Evolutionary conservation across 768 basidiomycete genomes (phyloP).

Genomic region (Pulveroboletus ravenelii): DNA sequence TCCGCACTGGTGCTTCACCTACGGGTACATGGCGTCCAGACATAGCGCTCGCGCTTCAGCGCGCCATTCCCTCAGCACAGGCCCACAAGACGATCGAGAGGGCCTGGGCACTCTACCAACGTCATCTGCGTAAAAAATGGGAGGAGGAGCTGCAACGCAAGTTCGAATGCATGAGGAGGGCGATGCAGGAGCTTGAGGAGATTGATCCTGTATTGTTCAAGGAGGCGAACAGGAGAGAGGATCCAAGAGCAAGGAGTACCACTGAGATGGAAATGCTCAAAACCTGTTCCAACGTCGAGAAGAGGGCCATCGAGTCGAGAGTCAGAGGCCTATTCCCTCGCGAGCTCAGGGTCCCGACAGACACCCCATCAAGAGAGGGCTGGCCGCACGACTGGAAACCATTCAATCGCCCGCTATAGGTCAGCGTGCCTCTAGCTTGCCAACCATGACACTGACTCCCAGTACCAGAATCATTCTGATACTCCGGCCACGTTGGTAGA

Average conservation of each 20-base stretch:
- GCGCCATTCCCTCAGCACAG: conserved; percentile 83
- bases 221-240: conserved; percentile 71
- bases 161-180: conserved; percentile 73
- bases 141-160: conserved; percentile 70
- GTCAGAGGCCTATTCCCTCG: conserved; percentile 82
- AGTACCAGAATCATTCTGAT: not conserved
- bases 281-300: conserved; percentile 59
- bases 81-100: conserved; percentile 91
- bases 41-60: conserved; percentile 68
- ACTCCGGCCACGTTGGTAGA: not conserved
- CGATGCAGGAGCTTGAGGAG: conserved; percentile 75
- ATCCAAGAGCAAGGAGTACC: conserved; percentile 59
- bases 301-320: conserved; percentile 68
- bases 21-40: conserved; percentile 83
- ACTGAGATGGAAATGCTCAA: conserved; percentile 58
- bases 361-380: conserved; percentile 74
- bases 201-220: conserved; percentile 50
- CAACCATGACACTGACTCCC: not conserved
- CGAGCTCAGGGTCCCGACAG: conserved; percentile 79
- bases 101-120: conserved; percentile 79
- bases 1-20: conserved; percentile 66
- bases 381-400: conserved; percentile 89
- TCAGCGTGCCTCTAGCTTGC: not conserved
- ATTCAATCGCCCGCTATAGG: conserved; percentile 46
- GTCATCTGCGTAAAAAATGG: conserved; percentile 66